Evolutionary conservation across 345 rosid genomes (phyloP), one percentile per base, ranked within the genome.

Genomic region (Populus ilicifolia): DNA sequence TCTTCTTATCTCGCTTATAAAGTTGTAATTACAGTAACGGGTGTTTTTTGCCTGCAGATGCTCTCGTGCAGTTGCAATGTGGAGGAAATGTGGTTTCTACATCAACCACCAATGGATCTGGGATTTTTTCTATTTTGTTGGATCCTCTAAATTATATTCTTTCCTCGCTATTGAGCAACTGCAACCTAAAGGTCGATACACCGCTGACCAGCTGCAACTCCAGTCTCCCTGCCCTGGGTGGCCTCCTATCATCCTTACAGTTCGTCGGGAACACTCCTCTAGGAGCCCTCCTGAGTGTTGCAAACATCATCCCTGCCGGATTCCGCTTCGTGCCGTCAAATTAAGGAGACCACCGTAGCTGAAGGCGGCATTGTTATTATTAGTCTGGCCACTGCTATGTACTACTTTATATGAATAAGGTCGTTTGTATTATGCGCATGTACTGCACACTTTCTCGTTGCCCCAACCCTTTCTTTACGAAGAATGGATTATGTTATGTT

Each of bases 151-250:
- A 87, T 14, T 44, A 66, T 39, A 1, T 85, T 44, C 81, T 89
- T n/a, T 82, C 89, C 16, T 56, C 87, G 6, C 50, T 89, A 9
- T 78, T 89, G 70, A 70, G 77, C 65, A 73, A 71, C 69, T 90
- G 93, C 84, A 73, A 27, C 59, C 18, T 91, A 44, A 86, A 6
- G 46, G 92, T 90, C 21, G 73, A 79, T 17, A 87, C 97, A 4
- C 92, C 93, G 8, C 87, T 91, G 71, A 64, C 92, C 62, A 85
- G 20, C 66, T 88, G 94, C 87, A 84, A 89, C 77, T 73, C 91
- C 36, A 25, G 66, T 13, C 80, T 89, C n/a, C 90, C 93, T 5
- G 25, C 84, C 1, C 65, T 38, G 0, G 91, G 89, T 2, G 23
- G 44, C 65, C 82, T 90, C 63, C 35, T 81, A 36, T 90, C 93